These are phyloP conservation scores for Colletotrichum shisoi DNA, from an alignment of 2,329 filamentous ascomycete species.

Conservation along the genomic window DNA sequence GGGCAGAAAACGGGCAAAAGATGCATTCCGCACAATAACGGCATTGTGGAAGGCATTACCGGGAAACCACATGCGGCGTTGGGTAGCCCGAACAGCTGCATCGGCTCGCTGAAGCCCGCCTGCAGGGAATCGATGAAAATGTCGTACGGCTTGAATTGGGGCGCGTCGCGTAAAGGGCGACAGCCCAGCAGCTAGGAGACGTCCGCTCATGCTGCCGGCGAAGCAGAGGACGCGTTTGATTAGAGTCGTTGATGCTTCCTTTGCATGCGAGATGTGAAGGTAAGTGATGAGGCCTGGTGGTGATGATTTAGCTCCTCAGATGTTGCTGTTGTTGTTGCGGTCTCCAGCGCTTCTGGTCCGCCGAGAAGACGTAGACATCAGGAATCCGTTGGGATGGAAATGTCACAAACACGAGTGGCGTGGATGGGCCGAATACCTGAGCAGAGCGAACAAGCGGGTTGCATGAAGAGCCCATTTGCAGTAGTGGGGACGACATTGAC, in stretches of 20 bases:
- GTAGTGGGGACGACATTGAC: conserved; percentile 31
- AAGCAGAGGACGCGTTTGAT: conserved; percentile 24
- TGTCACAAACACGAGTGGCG: conserved; percentile 28
- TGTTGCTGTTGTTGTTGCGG: conserved; percentile 1
- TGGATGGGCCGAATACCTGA: conserved; percentile 5
- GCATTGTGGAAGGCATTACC: conserved; percentile 87
- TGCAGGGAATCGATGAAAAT: conserved; percentile 71
- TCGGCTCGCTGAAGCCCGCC: conserved; percentile 74
- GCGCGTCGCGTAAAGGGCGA: conserved; percentile 71
- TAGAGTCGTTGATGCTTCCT: conserved; percentile 10
- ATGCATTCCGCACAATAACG: conserved; percentile 69
- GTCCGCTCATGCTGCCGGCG: conserved; percentile 68
- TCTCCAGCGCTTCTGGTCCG: conserved; percentile 17
- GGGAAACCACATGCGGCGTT: conserved; percentile 76
- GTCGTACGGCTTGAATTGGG: conserved; percentile 63
- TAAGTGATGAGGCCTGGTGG: not conserved
- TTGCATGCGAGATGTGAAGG: conserved; percentile 21
- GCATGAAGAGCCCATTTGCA: conserved; percentile 37
- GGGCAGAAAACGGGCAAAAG: conserved; percentile 74
- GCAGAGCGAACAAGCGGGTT: conserved; percentile 19
- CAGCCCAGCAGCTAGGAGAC: conserved; percentile 77
- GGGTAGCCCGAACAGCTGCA: conserved; percentile 66
- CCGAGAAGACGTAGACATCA: conserved; percentile 15
- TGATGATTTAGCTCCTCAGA: not conserved
- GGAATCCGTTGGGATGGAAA: conserved; percentile 16